Conservation (phyloP, 2,329 filamentous ascomycete species). For the Talaromyces sp. region DNA sequence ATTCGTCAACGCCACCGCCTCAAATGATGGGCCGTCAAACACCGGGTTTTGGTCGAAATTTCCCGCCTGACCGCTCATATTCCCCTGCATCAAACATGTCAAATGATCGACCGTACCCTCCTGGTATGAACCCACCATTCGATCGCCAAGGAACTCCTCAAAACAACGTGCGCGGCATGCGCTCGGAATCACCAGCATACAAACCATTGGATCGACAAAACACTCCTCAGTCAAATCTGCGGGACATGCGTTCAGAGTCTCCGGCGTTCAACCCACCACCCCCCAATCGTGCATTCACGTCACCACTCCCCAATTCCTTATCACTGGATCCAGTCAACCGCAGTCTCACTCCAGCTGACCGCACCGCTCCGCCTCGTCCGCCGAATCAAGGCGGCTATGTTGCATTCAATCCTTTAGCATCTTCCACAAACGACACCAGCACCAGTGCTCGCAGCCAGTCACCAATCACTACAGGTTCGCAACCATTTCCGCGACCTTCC, state of each 20-base stretch:
- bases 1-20: slow-evolving; percentile 22
- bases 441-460: neutral
- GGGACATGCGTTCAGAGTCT: slow-evolving; percentile 15
- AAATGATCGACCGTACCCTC: neutral
- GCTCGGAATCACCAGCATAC: slow-evolving; percentile 8
- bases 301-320: neutral
- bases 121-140: neutral
- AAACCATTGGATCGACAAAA: neutral
- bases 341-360: slow-evolving; percentile 5
- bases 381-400: slow-evolving; percentile 15
- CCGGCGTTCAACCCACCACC: slow-evolving; percentile 14
- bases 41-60: slow-evolving; percentile 14
- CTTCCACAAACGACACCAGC: neutral
- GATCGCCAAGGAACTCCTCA: slow-evolving; percentile 5
- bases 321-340: slow-evolving; percentile 4
- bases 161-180: slow-evolving; percentile 4
- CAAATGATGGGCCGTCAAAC: slow-evolving; percentile 18
- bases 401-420: slow-evolving; percentile 16
- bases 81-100: neutral
- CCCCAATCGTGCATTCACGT: slow-evolving; percentile 11
- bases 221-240: neutral
- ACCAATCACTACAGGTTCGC: neutral
- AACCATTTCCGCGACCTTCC: slow-evolving; percentile 8
- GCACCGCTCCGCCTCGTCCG: slow-evolving; percentile 14
- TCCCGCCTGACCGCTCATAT: slow-evolving; percentile 6